Base-by-base conservation (phyloP, 768 basidiomycete species). In the Cantharellus anzutake region DNA sequence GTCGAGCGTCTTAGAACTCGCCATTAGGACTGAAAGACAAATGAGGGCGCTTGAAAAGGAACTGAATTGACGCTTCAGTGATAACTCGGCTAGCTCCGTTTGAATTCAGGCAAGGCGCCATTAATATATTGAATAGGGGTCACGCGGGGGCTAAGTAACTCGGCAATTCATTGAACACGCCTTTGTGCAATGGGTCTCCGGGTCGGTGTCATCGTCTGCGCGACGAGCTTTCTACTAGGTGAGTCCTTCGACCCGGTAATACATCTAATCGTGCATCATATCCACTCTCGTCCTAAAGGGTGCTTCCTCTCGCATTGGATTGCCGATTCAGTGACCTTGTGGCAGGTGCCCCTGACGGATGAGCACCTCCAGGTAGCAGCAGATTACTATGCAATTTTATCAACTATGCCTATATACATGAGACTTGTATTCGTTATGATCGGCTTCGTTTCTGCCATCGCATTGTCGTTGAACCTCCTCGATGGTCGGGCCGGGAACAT, bases 281-380 rank as follows among this genome's bases (percentile, higher is more conserved):
- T 35, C 53, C 60, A 35, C 56, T 37, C 42, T 14, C 16, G 11
- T 37, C 7, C 11, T 55, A 11, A 68, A 89, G 87, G 88, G 57
- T 73, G 83, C 52, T 75, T 91, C 3, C 88, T 88, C 68, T 89
- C 86, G 41, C 84, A 91, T 68, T 91, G 88, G 88, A 89, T 87
- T 63, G 88, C 88, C n/a, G 88, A 91, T 74, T 89, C 86, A 1
- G 73, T 88, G 57, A 91, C 88, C 41, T 75, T 91, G 44, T 91
- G 88, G 88, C 88, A 86, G 72, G 80, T 84, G 7, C 86, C 88
- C 50, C 65, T 71, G 65, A 89, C 84, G n/a, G 86, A 91, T 65
- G 80, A 81, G 63, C 80, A 84, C 64, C 75, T 91, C 7, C 87
- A 85, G 83, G 83, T 80, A 4, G 82, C 88, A 2, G 88, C 87